A percentile compares a stretch with the other conserved stretches of the same genome.
These are phyloP conservation scores for Aspergillus glaucus DNA, from an alignment of 2,329 filamentous ascomycete genomes.

Conservation along the genomic window DNA sequence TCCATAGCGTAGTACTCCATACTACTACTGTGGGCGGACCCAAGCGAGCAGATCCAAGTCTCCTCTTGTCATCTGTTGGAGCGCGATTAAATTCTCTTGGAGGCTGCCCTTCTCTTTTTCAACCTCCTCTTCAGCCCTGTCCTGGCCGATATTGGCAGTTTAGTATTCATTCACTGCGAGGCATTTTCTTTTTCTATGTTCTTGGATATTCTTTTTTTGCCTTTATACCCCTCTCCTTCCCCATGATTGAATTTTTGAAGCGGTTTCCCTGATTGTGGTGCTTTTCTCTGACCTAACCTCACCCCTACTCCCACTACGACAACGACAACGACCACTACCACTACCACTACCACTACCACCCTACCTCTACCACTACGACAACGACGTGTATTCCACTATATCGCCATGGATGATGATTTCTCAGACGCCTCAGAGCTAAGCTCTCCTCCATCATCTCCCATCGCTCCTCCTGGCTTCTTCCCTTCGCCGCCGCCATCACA, in stretches of 20 bases:
- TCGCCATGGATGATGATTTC: slow-evolving; percentile 22
- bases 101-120: neutral
- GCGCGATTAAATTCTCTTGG: neutral
- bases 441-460: slow-evolving; percentile 35
- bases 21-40: no score
- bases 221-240: neutral
- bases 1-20: neutral
- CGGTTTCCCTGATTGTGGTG: neutral
- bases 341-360: neutral
- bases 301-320: neutral
- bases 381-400: neutral
- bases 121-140: neutral
- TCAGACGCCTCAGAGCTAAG: slow-evolving; percentile 38
- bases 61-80: neutral
- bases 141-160: neutral
- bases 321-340: neutral
- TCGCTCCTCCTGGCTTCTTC: slow-evolving; percentile 32
- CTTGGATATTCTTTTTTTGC: neutral
- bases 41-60: neutral
- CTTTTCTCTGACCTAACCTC: neutral
- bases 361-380: neutral
- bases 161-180: neutral
- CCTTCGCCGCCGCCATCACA: slow-evolving; percentile 41
- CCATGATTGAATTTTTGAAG: slow-evolving; percentile 1
- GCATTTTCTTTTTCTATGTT: neutral